A percentile compares a stretch with the other conserved stretches of the same genome.
phyloP scores from a whole-genome alignment of 352 stramenopile species.

The Peronosclerospora sorghi region DNA sequence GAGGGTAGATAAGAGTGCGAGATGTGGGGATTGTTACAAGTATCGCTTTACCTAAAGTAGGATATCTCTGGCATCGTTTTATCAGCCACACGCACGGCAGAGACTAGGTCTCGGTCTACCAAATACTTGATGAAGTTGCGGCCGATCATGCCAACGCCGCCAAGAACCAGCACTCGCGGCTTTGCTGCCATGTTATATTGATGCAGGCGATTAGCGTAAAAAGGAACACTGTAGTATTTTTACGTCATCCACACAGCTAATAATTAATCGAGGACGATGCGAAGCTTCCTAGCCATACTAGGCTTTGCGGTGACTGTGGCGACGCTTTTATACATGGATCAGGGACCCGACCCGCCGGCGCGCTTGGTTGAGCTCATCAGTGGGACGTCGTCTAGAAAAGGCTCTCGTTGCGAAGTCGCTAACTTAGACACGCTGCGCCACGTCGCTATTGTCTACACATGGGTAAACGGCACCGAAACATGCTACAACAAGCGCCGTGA shows the following conservation, averaged over 20 bases:
- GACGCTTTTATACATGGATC: constrained; percentile 37
- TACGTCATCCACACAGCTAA: background rate
- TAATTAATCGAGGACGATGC: constrained; percentile 17
- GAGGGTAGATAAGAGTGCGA: background rate
- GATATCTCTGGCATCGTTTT: constrained; percentile 84
- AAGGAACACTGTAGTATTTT: background rate
- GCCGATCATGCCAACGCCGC: constrained; percentile 77
- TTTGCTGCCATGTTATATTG: constrained; percentile 20
- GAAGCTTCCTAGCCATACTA: constrained; percentile 41
- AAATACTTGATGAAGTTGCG: constrained; percentile 82
- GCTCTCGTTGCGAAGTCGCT: constrained; percentile 41
- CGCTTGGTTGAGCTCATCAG: constrained; percentile 41
- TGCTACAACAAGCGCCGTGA: constrained; percentile 65
- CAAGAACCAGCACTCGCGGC: constrained; percentile 73
- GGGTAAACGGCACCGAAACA: constrained; percentile 71
- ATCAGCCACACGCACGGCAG: constrained; percentile 67
- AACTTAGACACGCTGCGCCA: constrained; percentile 54
- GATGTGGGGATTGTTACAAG: background rate
- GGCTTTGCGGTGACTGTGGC: constrained; percentile 27
- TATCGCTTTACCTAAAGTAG: constrained; percentile 61
- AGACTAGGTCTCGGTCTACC: constrained; percentile 53
- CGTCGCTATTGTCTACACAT: constrained; percentile 76
- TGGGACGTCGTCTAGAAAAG: constrained; percentile 18
- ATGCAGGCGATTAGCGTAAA: background rate
- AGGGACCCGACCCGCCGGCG: constrained; percentile 37